These are phyloP conservation scores for Penicillium tannophilum DNA, from an alignment of 495 filamentous ascomycete species.

Conservation along the genomic window DNA sequence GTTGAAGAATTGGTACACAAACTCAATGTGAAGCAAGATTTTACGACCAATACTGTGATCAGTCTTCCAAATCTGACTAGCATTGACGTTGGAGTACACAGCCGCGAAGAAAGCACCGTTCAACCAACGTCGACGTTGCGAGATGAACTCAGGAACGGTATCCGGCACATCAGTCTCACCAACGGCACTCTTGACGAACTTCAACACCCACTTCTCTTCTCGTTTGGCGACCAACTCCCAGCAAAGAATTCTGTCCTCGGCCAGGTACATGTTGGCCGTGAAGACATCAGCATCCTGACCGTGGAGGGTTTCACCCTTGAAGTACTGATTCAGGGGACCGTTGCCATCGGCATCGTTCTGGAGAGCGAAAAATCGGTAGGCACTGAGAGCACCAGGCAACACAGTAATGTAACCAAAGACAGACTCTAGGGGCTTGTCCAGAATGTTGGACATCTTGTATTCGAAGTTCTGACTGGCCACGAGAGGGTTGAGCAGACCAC, in stretches of 20 bases:
- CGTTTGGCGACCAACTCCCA: conserved; percentile 98
- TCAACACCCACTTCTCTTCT: conserved; percentile 93
- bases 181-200: conserved; percentile 93
- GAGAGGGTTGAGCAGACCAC: conserved; percentile 87
- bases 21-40: conserved; percentile 90
- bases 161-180: conserved; percentile 96
- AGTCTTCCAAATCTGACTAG: conserved; percentile 88
- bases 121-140: conserved; percentile 92
- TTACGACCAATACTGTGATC: conserved; percentile 91
- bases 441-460: conserved; percentile 99
- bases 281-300: conserved; percentile 98
- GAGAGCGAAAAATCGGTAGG: conserved; percentile 94
- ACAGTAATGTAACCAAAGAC: conserved; percentile 99
- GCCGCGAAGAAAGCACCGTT: conserved; percentile 99
- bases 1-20: conserved; percentile 89
- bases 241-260: conserved; percentile 97
- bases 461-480: conserved; percentile 99
- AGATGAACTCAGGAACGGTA: conserved; percentile 82
- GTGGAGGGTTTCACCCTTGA: conserved; percentile 97
- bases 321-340: conserved; percentile 96
- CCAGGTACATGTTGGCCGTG: conserved; percentile 98
- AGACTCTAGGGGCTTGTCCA: conserved; percentile 95
- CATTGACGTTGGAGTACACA: conserved; percentile 95
- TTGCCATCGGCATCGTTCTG: conserved; percentile 97
- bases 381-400: conserved; percentile 88